phyloP scores from a whole-genome alignment of 805 yeast genomes.

The Ogataea nitratoaversa region DNA sequence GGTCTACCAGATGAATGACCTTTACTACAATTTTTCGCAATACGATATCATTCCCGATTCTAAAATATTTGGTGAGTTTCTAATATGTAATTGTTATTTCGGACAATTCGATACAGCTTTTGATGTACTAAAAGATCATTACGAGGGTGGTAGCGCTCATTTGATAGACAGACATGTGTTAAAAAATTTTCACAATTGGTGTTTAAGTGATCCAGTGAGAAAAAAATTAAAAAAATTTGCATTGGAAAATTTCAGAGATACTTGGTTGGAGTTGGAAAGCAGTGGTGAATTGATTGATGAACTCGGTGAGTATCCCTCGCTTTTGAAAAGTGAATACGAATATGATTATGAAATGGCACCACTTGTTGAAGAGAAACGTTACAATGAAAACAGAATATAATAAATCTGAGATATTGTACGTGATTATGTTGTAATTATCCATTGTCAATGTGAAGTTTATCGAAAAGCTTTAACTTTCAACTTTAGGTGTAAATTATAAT shows the following conservation, averaged over 20 bases:
- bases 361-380: no score
- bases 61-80: conserved; percentile 51
- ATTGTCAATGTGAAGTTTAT: no score
- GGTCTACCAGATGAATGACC: conserved; percentile 50
- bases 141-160: conserved; percentile 39
- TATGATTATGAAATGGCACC: conserved; percentile 1
- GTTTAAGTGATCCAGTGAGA: conserved; percentile 35
- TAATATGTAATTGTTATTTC: conserved; percentile 68
- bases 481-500: no score
- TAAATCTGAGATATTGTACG: no score
- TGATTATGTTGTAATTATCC: no score
- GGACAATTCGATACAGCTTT: conserved; percentile 57
- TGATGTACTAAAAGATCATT: conserved; percentile 42
- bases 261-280: conserved; percentile 36
- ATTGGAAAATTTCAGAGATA: conserved; percentile 23
- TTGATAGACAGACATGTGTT: conserved; percentile 41
- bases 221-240: conserved; percentile 38
- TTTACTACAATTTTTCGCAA: conserved; percentile 57
- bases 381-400: no score
- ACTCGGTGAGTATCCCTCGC: conserved; percentile 30
- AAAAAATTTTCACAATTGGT: conserved; percentile 44
- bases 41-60: conserved; percentile 50
- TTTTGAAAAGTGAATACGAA: conserved; percentile 24
- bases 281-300: conserved; percentile 28
- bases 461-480: no score